These are phyloP conservation scores for Neofusicoccum sp. DNA, from an alignment of 2,329 filamentous ascomycete species.

Conservation along the genomic window DNA sequence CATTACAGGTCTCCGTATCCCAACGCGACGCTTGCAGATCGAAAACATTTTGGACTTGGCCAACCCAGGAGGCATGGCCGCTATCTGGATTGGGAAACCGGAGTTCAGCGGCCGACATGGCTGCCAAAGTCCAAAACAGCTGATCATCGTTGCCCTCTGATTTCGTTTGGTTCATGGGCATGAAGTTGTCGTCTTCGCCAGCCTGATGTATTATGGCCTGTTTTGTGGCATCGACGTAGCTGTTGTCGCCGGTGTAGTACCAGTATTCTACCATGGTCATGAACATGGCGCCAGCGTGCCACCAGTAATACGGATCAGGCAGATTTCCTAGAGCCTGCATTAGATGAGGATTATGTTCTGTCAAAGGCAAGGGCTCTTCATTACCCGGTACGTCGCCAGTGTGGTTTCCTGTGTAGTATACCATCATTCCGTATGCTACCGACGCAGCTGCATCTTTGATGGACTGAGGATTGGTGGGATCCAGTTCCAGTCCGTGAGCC, in stretches of 20 bases:
- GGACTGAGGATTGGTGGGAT: neutral
- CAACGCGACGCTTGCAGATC: conserved; percentile 36
- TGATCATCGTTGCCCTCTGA: conserved; percentile 56
- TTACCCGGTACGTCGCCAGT: conserved; percentile 56
- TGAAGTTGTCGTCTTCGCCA: conserved; percentile 25
- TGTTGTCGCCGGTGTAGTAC: conserved; percentile 73
- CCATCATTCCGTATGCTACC: conserved; percentile 44
- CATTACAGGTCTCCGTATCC: conserved; percentile 28
- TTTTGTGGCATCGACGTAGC: conserved; percentile 66
- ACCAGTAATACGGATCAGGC: conserved; percentile 58
- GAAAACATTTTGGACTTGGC: conserved; percentile 42
- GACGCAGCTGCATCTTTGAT: conserved; percentile 47
- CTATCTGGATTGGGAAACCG: conserved; percentile 43
- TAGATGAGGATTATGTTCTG: neutral
- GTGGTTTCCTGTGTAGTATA: conserved; percentile 60
- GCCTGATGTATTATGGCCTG: conserved; percentile 43
- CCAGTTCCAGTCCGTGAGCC: neutral
- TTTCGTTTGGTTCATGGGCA: conserved; percentile 35
- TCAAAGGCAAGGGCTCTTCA: conserved; percentile 28
- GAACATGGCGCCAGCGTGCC: conserved; percentile 71
- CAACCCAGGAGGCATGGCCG: conserved; percentile 43
- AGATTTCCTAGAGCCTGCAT: conserved; percentile 40
- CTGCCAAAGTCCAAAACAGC: conserved; percentile 57
- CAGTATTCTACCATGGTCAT: conserved; percentile 70
- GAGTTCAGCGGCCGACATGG: conserved; percentile 56